Percentiles rank a stretch among this genome's conserved stretches.
phyloP scores from a whole-genome alignment of 1,284 basidiomycete species.

The Malassezia pachydermatis region DNA sequence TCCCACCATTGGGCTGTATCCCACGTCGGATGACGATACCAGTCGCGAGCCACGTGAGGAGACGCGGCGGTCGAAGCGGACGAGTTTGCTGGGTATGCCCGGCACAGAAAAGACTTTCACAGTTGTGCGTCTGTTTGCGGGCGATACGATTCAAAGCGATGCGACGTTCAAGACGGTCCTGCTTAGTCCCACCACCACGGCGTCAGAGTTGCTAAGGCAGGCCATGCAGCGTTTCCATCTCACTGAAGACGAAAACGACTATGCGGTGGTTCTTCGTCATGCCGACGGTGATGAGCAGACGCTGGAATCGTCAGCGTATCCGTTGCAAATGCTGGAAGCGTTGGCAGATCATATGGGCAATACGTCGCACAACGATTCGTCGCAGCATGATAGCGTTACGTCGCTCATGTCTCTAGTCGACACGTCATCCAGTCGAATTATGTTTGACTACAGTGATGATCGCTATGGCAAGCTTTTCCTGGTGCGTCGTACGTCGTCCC shows the following conservation, averaged over 20 bases:
- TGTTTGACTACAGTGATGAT: constrained; percentile 92
- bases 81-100: constrained; percentile 44
- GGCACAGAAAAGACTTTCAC: constrained; percentile 69
- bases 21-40: background rate
- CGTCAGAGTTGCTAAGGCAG: constrained; percentile 73
- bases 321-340: constrained; percentile 73
- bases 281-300: constrained; percentile 68
- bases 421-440: constrained; percentile 74
- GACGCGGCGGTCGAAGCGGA: constrained; percentile 23
- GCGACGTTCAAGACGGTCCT: constrained; percentile 96
- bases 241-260: constrained; percentile 54
- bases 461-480: constrained; percentile 92
- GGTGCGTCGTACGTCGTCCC: constrained; percentile 51
- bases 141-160: constrained; percentile 67
- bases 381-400: constrained; percentile 58
- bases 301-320: constrained; percentile 63
- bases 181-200: constrained; percentile 72
- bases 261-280: constrained; percentile 84
- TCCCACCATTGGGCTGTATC: background rate
- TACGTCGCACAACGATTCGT: constrained; percentile 57
- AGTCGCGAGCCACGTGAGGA: constrained; percentile 1
- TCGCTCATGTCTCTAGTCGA: constrained; percentile 85
- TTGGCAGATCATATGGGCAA: constrained; percentile 55
- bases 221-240: constrained; percentile 79
- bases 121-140: constrained; percentile 88